A percentile compares a stretch with the other conserved stretches of the same genome.
phyloP scores from a whole-genome alignment of 192 early-diverging fungal species.

The Entomortierella lignicola region DNA sequence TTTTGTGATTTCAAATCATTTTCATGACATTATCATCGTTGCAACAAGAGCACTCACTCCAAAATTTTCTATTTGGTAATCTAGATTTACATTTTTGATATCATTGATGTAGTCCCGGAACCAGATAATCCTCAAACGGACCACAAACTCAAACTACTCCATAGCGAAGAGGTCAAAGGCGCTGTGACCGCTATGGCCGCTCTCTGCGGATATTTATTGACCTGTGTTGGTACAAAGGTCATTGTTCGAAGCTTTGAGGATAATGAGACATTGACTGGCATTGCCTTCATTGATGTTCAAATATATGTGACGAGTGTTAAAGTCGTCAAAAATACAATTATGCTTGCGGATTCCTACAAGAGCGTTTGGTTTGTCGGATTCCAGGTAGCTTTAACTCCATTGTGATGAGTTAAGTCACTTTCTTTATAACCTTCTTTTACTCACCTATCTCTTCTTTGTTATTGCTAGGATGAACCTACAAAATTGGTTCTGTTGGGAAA shows the following conservation, averaged over 20 bases:
- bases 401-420: not conserved
- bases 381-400: constrained; percentile 66
- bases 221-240: constrained; percentile 90
- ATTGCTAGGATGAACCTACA: constrained; percentile 86
- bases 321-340: constrained; percentile 88
- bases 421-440: not conserved
- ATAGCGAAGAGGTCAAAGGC: constrained; percentile 85
- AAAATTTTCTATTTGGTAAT: too few species aligned
- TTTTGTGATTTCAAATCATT: too few species aligned
- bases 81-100: constrained; percentile 90
- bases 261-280: constrained; percentile 80
- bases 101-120: constrained; percentile 97
- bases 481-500: constrained; percentile 89
- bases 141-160: constrained; percentile 89
- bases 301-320: constrained; percentile 86
- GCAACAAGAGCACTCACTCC: too few species aligned
- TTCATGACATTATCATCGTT: constrained; percentile 1
- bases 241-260: constrained; percentile 90
- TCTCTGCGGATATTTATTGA: constrained; percentile 87
- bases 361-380: constrained; percentile 92
- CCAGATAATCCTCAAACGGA: constrained; percentile 93
- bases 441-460: not conserved
- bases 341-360: constrained; percentile 89
- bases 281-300: constrained; percentile 96
- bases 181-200: constrained; percentile 88